Conservation (phyloP, 1,284 basidiomycete genomes). For the Hemileia vastatrix region DNA sequence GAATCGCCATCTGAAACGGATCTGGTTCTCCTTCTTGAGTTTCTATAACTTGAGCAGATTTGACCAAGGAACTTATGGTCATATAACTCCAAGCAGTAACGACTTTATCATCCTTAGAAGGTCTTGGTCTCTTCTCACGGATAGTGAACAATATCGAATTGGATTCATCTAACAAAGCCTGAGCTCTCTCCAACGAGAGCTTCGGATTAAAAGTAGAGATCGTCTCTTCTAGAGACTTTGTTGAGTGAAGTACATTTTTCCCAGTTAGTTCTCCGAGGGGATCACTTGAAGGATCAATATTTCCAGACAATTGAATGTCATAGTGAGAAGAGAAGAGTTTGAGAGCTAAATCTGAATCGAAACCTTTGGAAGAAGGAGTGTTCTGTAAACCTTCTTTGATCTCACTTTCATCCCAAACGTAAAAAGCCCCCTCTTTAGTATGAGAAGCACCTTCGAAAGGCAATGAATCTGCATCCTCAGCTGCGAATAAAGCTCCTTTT, state of each 20-base stretch:
- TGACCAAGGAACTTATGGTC: conserved; percentile 44
- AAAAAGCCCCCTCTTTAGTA: conserved; percentile 49
- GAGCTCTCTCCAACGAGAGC: too few relatives aligned
- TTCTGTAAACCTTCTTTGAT: conserved; percentile 45
- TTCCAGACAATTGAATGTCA: conserved; percentile 46
- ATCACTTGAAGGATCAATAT: conserved; percentile 48
- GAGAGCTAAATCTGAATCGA: conserved; percentile 38
- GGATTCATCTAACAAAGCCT: too few relatives aligned
- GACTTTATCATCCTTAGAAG: conserved; percentile 50
- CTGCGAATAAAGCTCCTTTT: conserved; percentile 47
- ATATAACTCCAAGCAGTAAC: conserved; percentile 50
- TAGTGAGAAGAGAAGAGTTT: conserved; percentile 46
- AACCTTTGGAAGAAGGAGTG: conserved; percentile 6
- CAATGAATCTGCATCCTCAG: conserved; percentile 50
- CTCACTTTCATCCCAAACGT: conserved; percentile 47
- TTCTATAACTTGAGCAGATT: conserved; percentile 11
- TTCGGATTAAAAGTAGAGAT: too few relatives aligned
- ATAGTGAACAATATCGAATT: conserved; percentile 3
- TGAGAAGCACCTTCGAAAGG: conserved; percentile 37
- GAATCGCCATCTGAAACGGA: conserved; percentile 2
- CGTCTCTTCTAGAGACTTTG: too few relatives aligned
- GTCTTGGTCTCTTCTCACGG: conserved; percentile 44
- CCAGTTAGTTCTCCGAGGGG: conserved; percentile 47
- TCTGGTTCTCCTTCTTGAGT: conserved; percentile 25
- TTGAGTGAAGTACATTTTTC: too few relatives aligned